A percentile compares a stretch with the other conserved stretches of the same genome.
Evolutionary conservation across 371 early-diverging fungal species (phyloP).

Genomic region (Cokeromyces recurvatus): DNA sequence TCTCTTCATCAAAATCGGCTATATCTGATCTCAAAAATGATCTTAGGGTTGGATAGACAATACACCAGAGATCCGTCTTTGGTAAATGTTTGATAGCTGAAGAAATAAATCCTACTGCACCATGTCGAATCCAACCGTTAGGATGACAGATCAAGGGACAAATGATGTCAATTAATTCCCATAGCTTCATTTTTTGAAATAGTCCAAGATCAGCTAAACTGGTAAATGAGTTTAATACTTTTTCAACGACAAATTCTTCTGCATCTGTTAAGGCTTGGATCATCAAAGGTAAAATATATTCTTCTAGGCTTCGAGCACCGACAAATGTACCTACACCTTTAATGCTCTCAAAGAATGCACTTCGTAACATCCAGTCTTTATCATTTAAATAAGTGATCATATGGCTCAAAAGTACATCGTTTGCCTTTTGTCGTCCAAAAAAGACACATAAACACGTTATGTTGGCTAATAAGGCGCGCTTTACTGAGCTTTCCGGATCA

Average conservation of each 20-base stretch:
- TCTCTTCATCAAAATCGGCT: constrained; percentile 57
- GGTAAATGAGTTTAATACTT: constrained; percentile 77
- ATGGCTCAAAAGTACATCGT: constrained; percentile 83
- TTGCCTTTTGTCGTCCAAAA: constrained; percentile 79
- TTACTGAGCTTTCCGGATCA: constrained; percentile 68
- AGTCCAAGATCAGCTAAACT: constrained; percentile 82
- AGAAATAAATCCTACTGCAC: constrained; percentile 71
- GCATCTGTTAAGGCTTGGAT: constrained; percentile 86
- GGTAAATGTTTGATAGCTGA: constrained; percentile 64
- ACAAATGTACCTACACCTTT: constrained; percentile 87
- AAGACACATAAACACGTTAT: constrained; percentile 80
- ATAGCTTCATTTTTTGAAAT: constrained; percentile 74
- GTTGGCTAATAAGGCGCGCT: constrained; percentile 70
- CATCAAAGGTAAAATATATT: constrained; percentile 92
- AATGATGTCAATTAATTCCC: constrained; percentile 66
- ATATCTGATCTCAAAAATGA: constrained; percentile 71
- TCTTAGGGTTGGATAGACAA: constrained; percentile 69
- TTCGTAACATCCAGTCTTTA: constrained; percentile 85
- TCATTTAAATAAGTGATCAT: constrained; percentile 95
- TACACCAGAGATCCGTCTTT: constrained; percentile 73
- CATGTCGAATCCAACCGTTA: constrained; percentile 77
- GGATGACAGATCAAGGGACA: constrained; percentile 82
- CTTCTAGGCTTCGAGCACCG: constrained; percentile 80
- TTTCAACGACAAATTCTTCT: constrained; percentile 88
- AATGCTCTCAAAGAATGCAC: constrained; percentile 89